A percentile compares a stretch with the other conserved stretches of the same genome.
Evolutionary conservation across 768 basidiomycete genomes (phyloP).

Genomic region (Phlebiopsis gigantea): DNA sequence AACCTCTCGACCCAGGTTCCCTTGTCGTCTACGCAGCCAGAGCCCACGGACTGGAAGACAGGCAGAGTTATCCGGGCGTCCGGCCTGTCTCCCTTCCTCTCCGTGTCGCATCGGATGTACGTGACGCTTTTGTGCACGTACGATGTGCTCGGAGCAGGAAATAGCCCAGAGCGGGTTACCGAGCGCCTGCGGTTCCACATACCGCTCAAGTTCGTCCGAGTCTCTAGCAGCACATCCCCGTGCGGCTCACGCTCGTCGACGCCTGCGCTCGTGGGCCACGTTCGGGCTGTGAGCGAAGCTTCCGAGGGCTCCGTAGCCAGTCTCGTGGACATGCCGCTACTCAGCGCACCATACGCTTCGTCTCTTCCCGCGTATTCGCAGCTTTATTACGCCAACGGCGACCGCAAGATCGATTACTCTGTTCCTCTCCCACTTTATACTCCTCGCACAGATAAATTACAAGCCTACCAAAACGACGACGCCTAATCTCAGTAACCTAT

Average conservation of each 20-base stretch:
- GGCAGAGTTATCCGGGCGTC: slow-evolving; percentile 38
- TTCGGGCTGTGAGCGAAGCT: not conserved
- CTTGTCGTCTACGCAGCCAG: slow-evolving; percentile 29
- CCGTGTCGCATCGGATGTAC: slow-evolving; percentile 46
- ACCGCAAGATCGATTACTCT: slow-evolving; percentile 65
- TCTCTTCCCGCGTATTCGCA: slow-evolving; percentile 73
- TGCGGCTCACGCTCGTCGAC: slow-evolving; percentile 9
- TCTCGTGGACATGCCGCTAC: slow-evolving; percentile 41
- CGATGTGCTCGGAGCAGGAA: slow-evolving; percentile 33
- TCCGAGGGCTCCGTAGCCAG: slow-evolving; percentile 37
- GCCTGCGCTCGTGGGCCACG: slow-evolving; percentile 20
- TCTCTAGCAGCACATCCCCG: slow-evolving; percentile 5
- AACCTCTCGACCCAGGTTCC: slow-evolving; percentile 54
- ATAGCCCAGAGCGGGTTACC: slow-evolving; percentile 9
- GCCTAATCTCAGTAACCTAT: not conserved
- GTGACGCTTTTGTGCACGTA: slow-evolving; percentile 56
- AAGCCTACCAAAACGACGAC: not conserved
- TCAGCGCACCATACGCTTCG: slow-evolving; percentile 21
- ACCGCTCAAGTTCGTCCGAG: slow-evolving; percentile 21
- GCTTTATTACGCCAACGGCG: slow-evolving; percentile 69
- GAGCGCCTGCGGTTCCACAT: slow-evolving; percentile 21
- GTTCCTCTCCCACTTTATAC: slow-evolving; percentile 40
- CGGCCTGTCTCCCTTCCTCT: slow-evolving; percentile 49
- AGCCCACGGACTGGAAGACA: slow-evolving; percentile 32
- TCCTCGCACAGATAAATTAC: slow-evolving; percentile 3